Conservation (phyloP, 2,329 filamentous ascomycete genomes). For the Rhynchosporium agropyri region DNA sequence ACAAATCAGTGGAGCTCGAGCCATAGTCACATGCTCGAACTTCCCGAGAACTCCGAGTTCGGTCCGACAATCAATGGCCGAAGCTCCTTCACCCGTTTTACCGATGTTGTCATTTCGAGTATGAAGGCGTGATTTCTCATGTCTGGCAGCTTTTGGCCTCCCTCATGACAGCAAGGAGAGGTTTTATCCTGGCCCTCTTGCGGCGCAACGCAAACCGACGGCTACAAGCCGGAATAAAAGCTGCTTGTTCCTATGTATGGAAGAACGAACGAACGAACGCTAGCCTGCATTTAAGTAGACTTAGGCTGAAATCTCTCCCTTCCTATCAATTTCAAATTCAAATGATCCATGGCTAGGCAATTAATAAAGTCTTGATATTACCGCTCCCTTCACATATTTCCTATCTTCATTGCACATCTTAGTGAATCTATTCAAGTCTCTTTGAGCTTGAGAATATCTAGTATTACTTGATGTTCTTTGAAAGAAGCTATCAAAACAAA, state of each 20-base stretch:
- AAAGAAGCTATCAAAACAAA: slow-evolving; percentile 9
- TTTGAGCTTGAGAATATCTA: slow-evolving; percentile 9
- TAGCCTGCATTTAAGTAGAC: slow-evolving; percentile 1
- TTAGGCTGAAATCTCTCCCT: slow-evolving; percentile 16
- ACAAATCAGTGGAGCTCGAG: not conserved
- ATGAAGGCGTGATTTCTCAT: slow-evolving; percentile 32
- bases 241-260: not conserved
- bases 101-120: slow-evolving; percentile 13
- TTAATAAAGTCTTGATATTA: slow-evolving; percentile 4
- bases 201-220: not conserved
- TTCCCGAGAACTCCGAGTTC: slow-evolving; percentile 7
- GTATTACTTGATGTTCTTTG: not conserved
- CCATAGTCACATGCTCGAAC: slow-evolving; percentile 2
- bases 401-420: slow-evolving; percentile 20
- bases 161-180: too few relatives aligned
- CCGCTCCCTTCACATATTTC: slow-evolving; percentile 20
- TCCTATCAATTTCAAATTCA: not conserved
- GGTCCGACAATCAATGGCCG: not conserved
- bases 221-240: not conserved
- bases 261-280: not conserved
- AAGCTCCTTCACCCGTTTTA: slow-evolving; percentile 10
- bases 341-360: not conserved
- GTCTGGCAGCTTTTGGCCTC: slow-evolving; percentile 16
- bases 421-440: slow-evolving; percentile 13
- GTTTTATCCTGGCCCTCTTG: not conserved